Conservation (phyloP, 352 stramenopile genomes). For the Pythium utonaiense region DNA sequence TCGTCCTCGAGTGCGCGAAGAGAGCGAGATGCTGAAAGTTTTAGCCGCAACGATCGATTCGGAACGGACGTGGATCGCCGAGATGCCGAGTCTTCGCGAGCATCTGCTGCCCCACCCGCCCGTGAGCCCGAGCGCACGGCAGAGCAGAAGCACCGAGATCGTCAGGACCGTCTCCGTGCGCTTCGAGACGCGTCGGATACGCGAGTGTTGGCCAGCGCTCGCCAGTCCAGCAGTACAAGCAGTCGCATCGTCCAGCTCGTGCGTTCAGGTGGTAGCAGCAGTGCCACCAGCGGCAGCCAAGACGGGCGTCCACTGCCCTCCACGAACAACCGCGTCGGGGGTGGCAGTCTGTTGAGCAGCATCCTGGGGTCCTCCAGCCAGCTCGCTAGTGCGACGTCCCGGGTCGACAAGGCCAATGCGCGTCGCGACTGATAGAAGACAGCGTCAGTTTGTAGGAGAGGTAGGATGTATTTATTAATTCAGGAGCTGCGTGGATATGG, state of each 20-base stretch:
- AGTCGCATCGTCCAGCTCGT: slow-evolving; percentile 25
- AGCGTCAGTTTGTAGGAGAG: no score
- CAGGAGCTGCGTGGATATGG: no score
- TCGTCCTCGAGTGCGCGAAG: not conserved
- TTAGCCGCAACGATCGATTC: not conserved
- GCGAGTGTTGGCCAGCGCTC: not conserved
- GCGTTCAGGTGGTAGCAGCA: not conserved
- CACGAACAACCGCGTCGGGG: slow-evolving; percentile 10
- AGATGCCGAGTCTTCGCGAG: not conserved
- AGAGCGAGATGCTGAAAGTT: not conserved
- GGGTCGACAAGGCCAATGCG: slow-evolving; percentile 45
- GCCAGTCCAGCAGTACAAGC: not conserved
- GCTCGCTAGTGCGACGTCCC: slow-evolving; percentile 60
- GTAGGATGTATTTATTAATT: slow-evolving; percentile 7
- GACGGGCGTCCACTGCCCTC: not conserved
- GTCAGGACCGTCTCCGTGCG: slow-evolving; percentile 19
- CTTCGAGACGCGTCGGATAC: slow-evolving; percentile 6
- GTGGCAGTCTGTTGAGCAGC: slow-evolving; percentile 40
- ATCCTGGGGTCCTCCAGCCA: slow-evolving; percentile 69
- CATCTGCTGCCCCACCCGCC: not conserved
- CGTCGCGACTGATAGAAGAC: slow-evolving; percentile 18
- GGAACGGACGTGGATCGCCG: not conserved
- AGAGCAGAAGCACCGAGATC: slow-evolving; percentile 24
- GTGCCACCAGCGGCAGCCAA: not conserved
- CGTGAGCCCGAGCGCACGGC: slow-evolving; percentile 8